Evolutionary conservation across 2,329 filamentous ascomycete species (phyloP).

Genomic region (Cladosporium sp.): DNA sequence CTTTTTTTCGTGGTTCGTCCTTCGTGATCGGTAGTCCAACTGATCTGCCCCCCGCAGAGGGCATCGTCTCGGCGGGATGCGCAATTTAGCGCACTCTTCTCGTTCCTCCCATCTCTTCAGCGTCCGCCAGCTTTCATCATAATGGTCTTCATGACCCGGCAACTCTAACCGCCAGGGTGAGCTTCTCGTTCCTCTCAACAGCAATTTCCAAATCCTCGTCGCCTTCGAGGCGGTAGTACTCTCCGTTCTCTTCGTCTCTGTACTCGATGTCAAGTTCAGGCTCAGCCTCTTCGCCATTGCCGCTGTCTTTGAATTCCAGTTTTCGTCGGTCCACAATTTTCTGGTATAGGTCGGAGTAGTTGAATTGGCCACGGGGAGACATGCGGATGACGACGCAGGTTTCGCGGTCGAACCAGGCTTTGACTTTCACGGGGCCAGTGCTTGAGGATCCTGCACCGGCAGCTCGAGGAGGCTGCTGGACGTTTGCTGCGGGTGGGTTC

Average conservation of each 20-base stretch:
- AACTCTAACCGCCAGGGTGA: constrained; percentile 58
- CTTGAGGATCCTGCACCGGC: constrained; percentile 28
- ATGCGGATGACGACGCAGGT: constrained; percentile 91
- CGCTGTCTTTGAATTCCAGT: constrained; percentile 46
- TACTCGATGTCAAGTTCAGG: constrained; percentile 78
- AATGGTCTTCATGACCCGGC: constrained; percentile 14
- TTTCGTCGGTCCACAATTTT: constrained; percentile 83
- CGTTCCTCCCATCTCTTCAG: neutral
- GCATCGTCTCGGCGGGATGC: neutral
- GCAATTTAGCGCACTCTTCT: too few species aligned
- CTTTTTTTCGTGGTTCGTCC: too few species aligned
- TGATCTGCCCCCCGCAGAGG: too few species aligned
- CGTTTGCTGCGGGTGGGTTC: constrained; percentile 15
- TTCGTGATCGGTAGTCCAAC: too few species aligned
- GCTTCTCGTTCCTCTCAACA: constrained; percentile 78
- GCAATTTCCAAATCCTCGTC: constrained; percentile 79
- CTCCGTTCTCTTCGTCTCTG: constrained; percentile 75
- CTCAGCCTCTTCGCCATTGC: constrained; percentile 34
- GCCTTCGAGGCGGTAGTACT: constrained; percentile 69
- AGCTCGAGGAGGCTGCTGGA: constrained; percentile 34
- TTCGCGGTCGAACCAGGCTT: constrained; percentile 81
- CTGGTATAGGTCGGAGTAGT: constrained; percentile 71
- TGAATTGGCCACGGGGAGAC: constrained; percentile 63
- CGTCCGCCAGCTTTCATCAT: neutral
- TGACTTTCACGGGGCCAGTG: constrained; percentile 68